Conservation (phyloP, 148 eudicot genomes). For the Rhododendron henanense region DNA sequence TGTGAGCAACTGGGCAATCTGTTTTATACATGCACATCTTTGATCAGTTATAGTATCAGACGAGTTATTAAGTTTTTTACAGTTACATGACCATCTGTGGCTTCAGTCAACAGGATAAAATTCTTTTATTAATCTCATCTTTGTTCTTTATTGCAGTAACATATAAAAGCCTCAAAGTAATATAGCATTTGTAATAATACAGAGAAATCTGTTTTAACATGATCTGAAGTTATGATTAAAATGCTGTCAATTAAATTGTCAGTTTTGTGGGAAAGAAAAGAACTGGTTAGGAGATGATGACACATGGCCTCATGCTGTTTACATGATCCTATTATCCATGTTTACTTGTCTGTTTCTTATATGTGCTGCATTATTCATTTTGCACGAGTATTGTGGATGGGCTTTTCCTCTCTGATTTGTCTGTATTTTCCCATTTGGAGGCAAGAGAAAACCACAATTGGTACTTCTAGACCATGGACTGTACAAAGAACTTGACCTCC, state of each 20-base stretch:
- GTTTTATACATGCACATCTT: not conserved
- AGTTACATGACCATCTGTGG: not conserved
- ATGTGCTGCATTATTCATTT: not conserved
- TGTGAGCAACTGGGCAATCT: not conserved
- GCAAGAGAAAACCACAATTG: slow-evolving; percentile 83
- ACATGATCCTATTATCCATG: not conserved
- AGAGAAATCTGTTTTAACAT: not conserved
- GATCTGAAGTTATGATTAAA: not conserved
- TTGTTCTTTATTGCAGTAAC: not conserved
- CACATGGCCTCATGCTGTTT: not conserved
- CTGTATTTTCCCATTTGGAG: slow-evolving; percentile 28
- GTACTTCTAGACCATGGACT: slow-evolving; percentile 92
- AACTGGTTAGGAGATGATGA: not conserved
- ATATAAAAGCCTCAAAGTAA: slow-evolving; percentile 5
- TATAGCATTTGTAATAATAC: not conserved
- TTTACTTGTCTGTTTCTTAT: not conserved
- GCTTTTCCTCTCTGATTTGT: not conserved
- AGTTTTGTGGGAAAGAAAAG: not conserved
- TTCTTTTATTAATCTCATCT: not conserved
- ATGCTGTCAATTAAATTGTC: not conserved
- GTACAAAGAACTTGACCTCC: slow-evolving; percentile 81
- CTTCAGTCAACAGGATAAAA: not conserved
- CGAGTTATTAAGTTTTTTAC: not conserved
- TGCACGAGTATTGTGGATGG: not conserved
- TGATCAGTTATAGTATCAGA: not conserved